Conservation (phyloP, 441 rosid genomes). For the Corymbia calophylla region DNA sequence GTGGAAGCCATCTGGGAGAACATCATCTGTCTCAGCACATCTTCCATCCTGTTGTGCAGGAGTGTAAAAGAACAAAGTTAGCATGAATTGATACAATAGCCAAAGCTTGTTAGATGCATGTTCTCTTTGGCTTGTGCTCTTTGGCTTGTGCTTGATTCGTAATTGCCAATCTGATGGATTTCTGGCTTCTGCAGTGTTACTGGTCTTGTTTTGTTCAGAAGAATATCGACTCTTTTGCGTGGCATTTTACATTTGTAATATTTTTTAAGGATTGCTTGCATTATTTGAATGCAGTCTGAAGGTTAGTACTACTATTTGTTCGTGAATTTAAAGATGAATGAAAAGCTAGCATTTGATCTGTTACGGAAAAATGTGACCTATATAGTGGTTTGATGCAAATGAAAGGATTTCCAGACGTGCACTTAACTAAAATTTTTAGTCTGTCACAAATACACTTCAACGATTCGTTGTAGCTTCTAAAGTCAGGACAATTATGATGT, state of each 20-base stretch:
- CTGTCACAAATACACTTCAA: neutral
- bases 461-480: neutral
- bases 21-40: conserved; percentile 51
- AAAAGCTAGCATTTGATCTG: neutral
- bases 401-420: neutral
- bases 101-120: neutral
- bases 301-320: neutral
- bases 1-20: conserved; percentile 65
- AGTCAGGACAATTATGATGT: neutral
- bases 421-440: neutral
- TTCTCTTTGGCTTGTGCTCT: neutral
- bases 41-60: conserved; percentile 45
- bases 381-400: neutral
- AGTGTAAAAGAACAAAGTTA: neutral
- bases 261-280: neutral
- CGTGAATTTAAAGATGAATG: neutral
- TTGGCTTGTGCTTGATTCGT: neutral
- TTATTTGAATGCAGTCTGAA: neutral
- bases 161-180: neutral
- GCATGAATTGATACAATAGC: neutral
- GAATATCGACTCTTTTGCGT: neutral
- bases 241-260: neutral
- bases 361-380: neutral
- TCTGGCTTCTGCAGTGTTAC: neutral
- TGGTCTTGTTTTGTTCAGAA: neutral